Base-by-base conservation (phyloP, 2,329 filamentous ascomycete genomes). In the Pyrenophora graminea region DNA sequence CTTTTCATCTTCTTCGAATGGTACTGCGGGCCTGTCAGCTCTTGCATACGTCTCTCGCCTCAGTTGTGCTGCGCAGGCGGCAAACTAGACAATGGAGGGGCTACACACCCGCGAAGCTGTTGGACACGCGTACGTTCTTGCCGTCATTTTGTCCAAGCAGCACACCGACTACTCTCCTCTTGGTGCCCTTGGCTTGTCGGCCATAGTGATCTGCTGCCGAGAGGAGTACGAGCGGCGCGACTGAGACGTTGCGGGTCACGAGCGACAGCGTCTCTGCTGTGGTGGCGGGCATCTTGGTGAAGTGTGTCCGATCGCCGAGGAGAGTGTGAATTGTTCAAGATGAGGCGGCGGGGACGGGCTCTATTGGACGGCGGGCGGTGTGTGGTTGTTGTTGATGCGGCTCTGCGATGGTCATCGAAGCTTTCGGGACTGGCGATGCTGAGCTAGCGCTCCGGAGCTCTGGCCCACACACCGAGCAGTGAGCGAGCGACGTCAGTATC, bases 131-230 rank as follows among this genome's bases (percentile, higher is more conserved):
- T 73, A 97, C 94, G 70, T 91, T 92, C 78, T 93, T 93, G 68
- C 94, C 92, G 76, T 96, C 90, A 66, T 97, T 97, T 78, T 97
- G 91, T 39, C 94, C 94, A 55, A 99, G 80, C 50, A 99, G 80
- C 41, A 97, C 94, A 69, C 94, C 94, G 31, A 99, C 93, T 32
- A 97, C 55, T 71, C 94, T 85, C 80, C 85, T 86, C 74, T 88
- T 87, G 65, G 90, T 91, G 72, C 90, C 92, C 76, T 94, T 96
- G 66, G 89, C 89, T 63, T 90, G 90, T 61, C 94, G 89, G 74
- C 95, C 95, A 80, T 96, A 99, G 79, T 99, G 94, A 80, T 99
- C 94, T 83, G 96, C 94, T 66, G 88, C 92, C 61, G 93, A 97
- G 70, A 99, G 90, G 65, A 99, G 90, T 69, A 99, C 94, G 74